Evolutionary conservation across 179 eudicot species (phyloP), one percentile per base, ranked within the genome.

Genomic region (Kewa caespitosa): DNA sequence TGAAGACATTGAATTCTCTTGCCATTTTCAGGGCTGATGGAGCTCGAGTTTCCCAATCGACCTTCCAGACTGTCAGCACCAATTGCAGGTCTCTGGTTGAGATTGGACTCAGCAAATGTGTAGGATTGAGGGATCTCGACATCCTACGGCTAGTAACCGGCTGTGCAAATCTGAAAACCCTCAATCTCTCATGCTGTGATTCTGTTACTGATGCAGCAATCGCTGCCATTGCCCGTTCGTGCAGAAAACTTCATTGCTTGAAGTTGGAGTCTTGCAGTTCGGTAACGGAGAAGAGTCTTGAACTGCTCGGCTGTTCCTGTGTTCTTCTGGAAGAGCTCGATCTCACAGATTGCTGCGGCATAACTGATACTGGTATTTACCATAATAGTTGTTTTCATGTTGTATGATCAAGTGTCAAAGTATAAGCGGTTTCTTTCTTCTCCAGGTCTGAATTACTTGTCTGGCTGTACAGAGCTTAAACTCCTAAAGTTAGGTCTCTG

Each of bases 101-200:
- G 77, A 79, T 92, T 38, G 86, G 92, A n/a, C 77, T 90, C 41
- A 89, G 97, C 75, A 92, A 92, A 91, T 92, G 93, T 80, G 72
- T 81, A 60, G 91, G 93, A 38, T 81, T 90, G 70, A 80, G 83
- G 14, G 96, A 90, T 68, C 42, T 32, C 20, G 84, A 88, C 78
- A 80, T 92, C 52, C 57, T 50, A 38, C 79, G 79, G 74, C 88
- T 92, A 33, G 89, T 86, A 54, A 74, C 81, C 55, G 84, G 89
- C 17, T 86, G 89, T 74, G 46, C 76, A 50, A 80, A 83, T 82
- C 70, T 90, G 80, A 82, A 67, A 81, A 76, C 74, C 72, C 78
- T 92, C 36, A 84, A 90, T 83, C 85, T 92, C 38, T 84, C 96
- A 46, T 92, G 97, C 73, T 90, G 91, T 83, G 77, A 81, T 79